These are phyloP conservation scores for Bassia scoparia DNA, from an alignment of 148 eudicot genomes.

Conservation along the genomic window DNA sequence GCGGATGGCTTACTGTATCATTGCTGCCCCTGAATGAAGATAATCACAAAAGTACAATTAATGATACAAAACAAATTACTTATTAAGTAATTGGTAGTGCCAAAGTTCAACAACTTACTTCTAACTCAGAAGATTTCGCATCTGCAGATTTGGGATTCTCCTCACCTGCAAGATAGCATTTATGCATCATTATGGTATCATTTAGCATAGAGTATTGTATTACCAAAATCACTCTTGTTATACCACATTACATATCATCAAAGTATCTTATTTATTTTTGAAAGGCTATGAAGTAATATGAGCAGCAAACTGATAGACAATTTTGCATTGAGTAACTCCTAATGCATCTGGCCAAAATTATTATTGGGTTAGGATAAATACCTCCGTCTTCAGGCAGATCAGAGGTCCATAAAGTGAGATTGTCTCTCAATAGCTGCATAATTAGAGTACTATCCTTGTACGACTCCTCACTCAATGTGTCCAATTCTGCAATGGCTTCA, in stretches of 20 bases:
- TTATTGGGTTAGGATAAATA: conserved; percentile 31
- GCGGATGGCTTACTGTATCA: conserved; percentile 9
- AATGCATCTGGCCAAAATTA: not conserved
- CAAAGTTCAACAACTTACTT: conserved; percentile 37
- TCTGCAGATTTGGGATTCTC: conserved; percentile 54
- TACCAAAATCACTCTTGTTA: too few relatives aligned
- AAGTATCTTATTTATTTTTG: too few relatives aligned
- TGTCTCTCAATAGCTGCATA: conserved; percentile 95
- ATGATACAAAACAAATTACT: not conserved
- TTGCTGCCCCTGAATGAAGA: conserved; percentile 20
- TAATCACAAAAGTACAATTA: not conserved
- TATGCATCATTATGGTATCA: conserved; percentile 5
- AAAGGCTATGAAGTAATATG: too few relatives aligned
- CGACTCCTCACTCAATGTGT: conserved; percentile 93
- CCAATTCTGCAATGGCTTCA: conserved; percentile 97
- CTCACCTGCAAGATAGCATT: conserved; percentile 46
- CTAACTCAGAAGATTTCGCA: conserved; percentile 46
- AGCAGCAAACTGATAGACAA: too few relatives aligned
- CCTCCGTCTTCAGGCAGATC: conserved; percentile 99
- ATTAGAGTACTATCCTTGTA: conserved; percentile 97
- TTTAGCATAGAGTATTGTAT: not conserved
- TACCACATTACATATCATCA: too few relatives aligned
- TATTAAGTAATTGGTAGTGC: too few relatives aligned
- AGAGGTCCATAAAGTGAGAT: conserved; percentile 97
- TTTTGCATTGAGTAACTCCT: not conserved